phyloP scores from a whole-genome alignment of 805 yeast genomes.

The Nakazawaea sp. region DNA sequence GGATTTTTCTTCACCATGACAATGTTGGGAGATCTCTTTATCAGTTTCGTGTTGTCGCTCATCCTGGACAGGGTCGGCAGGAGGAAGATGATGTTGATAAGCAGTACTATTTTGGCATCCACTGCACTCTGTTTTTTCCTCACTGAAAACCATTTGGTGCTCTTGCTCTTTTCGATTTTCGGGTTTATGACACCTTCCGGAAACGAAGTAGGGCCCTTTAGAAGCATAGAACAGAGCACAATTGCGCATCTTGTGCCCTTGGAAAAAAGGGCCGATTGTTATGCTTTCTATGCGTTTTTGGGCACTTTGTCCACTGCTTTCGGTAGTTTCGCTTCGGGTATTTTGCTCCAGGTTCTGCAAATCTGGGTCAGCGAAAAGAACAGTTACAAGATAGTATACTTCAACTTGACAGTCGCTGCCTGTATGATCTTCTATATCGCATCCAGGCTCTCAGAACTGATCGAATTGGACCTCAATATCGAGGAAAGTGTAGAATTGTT shows the following conservation, averaged over 20 bases:
- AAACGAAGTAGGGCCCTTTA: conserved; percentile 52
- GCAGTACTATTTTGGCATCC: conserved; percentile 33
- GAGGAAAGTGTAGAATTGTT: conserved; percentile 2
- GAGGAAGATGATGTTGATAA: conserved; percentile 28
- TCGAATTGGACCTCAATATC: conserved; percentile 4
- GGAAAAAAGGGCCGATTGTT: conserved; percentile 42
- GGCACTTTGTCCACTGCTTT: conserved; percentile 41
- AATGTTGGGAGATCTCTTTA: conserved; percentile 42
- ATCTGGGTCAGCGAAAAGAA: conserved; percentile 14
- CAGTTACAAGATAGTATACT: conserved; percentile 26
- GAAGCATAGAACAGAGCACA: conserved; percentile 48
- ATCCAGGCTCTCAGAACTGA: conserved; percentile 15
- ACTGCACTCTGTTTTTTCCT: conserved; percentile 36
- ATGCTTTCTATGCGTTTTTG: conserved; percentile 48
- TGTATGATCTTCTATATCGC: conserved; percentile 15
- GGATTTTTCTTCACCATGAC: conserved; percentile 45
- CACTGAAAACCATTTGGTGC: conserved; percentile 23
- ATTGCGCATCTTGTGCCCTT: conserved; percentile 38
- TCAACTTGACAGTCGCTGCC: conserved; percentile 15
- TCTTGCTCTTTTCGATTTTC: conserved; percentile 31
- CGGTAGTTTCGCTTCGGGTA: conserved; percentile 38
- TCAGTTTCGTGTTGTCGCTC: conserved; percentile 38
- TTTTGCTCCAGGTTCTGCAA: conserved; percentile 18
- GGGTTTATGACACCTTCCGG: conserved; percentile 58
- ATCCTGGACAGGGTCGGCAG: conserved; percentile 43